phyloP scores from a whole-genome alignment of 257 asterid species.

The Solanum tarijense region DNA sequence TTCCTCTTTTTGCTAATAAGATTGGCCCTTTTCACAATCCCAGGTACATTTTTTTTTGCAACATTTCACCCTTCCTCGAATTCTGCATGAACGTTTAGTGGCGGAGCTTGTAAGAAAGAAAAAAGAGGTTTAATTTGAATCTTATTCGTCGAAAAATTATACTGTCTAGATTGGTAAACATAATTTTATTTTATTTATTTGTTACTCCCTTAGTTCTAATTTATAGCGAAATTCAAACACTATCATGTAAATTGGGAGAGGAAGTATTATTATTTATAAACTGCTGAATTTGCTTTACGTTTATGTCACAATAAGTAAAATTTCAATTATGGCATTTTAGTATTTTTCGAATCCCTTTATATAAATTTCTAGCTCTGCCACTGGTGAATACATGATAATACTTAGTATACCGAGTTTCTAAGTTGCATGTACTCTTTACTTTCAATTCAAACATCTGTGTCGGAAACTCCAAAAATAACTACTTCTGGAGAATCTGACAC shows the following conservation, averaged over 20 bases:
- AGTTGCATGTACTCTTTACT: no score
- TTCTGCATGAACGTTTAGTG: not conserved
- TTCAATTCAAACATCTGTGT: no score
- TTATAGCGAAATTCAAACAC: not conserved
- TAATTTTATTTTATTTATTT: not conserved
- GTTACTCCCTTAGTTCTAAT: not conserved
- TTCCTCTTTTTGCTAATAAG: constrained; percentile 9
- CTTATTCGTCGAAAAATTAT: not conserved
- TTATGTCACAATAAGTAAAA: no score
- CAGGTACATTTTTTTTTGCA: not conserved
- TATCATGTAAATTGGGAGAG: not conserved
- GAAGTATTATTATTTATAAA: not conserved
- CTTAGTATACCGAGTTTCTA: no score
- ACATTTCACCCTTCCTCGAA: not conserved
- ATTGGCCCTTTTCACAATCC: constrained; percentile 10
- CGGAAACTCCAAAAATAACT: no score
- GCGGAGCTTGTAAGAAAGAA: not conserved
- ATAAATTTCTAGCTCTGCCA: not conserved
- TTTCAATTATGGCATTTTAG: no score
- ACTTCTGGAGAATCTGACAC: no score
- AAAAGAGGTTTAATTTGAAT: not conserved
- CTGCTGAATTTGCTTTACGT: not conserved
- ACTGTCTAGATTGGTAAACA: not conserved
- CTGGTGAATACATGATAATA: not conserved
- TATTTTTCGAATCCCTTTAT: not conserved